phyloP scores from a whole-genome alignment of 495 filamentous ascomycete species.

The Xylaria flabelliformis region DNA sequence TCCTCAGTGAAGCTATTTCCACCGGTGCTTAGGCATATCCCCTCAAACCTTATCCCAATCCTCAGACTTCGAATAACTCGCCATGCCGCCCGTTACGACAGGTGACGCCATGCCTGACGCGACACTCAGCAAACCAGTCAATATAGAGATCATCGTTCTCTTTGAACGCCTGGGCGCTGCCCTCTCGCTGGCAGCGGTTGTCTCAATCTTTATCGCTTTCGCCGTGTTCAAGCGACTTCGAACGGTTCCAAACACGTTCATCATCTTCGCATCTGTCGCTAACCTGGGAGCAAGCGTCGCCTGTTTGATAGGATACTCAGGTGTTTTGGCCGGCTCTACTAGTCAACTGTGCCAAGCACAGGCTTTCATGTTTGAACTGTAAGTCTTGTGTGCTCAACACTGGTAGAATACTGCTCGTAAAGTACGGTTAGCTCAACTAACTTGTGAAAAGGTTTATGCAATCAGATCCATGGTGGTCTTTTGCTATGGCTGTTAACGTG shows the following conservation, averaged over 20 bases:
- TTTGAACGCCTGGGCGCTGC: slow-evolving; percentile 57
- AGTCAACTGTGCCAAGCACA: slow-evolving; percentile 75
- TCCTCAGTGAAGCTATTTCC: not conserved
- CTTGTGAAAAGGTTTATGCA: slow-evolving; percentile 59
- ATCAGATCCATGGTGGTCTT: slow-evolving; percentile 64
- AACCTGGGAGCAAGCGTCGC: slow-evolving; percentile 81
- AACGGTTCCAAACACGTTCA: slow-evolving; percentile 81
- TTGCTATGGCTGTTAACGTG: slow-evolving; percentile 87
- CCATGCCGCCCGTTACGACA: slow-evolving; percentile 3
- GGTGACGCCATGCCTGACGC: not conserved
- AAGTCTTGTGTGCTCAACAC: slow-evolving; percentile 31
- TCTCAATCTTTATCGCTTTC: slow-evolving; percentile 76
- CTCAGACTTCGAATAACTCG: not conserved
- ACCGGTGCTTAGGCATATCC: not conserved
- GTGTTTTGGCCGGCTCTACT: slow-evolving; percentile 56
- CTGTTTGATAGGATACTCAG: slow-evolving; percentile 69
- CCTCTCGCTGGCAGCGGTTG: slow-evolving; percentile 71
- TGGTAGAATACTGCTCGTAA: not conserved
- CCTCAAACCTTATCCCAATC: not conserved
- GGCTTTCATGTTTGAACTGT: slow-evolving; percentile 72
- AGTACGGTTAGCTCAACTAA: slow-evolving; percentile 22
- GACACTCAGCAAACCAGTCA: not conserved
- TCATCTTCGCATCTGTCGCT: slow-evolving; percentile 83
- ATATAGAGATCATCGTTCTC: slow-evolving; percentile 45
- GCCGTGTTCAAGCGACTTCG: slow-evolving; percentile 62